These are phyloP conservation scores for Gynostemma pentaphyllum DNA, from an alignment of 306 rosid genomes.

Conservation along the genomic window DNA sequence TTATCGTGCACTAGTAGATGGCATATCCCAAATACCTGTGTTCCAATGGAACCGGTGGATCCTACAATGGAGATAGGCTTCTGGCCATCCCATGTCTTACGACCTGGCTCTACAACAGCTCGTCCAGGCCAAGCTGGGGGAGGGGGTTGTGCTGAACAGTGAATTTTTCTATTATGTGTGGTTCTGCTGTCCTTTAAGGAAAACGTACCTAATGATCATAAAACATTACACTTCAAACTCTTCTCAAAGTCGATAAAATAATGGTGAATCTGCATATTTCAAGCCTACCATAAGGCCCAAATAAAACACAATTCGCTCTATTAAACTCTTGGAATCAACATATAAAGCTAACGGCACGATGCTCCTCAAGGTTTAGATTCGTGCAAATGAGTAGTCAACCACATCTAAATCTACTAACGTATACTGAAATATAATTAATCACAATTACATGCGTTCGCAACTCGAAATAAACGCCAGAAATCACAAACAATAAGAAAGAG, in stretches of 20 bases:
- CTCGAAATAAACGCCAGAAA: no score
- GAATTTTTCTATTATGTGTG: constrained; percentile 31
- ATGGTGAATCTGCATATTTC: background rate
- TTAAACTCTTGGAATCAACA: background rate
- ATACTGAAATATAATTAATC: no score
- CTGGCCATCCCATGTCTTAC: constrained; percentile 69
- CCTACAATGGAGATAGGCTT: constrained; percentile 90
- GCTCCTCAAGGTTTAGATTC: background rate
- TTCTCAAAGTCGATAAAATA: constrained; percentile 8
- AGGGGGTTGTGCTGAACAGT: constrained; percentile 47
- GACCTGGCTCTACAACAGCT: constrained; percentile 43
- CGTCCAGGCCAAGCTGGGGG: constrained; percentile 99
- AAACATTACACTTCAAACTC: background rate
- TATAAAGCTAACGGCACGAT: background rate
- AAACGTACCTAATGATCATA: constrained; percentile 34
- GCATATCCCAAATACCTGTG: constrained; percentile 49
- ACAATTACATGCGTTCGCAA: no score
- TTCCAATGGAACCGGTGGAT: constrained; percentile 91
- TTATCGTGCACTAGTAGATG: background rate
- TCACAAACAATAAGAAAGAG: no score
- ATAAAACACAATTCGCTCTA: background rate
- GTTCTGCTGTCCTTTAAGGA: constrained; percentile 38
- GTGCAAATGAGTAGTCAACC: background rate
- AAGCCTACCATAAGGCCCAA: background rate
- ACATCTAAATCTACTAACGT: background rate